A percentile compares a stretch with the other conserved stretches of the same genome.
Conservation (phyloP, 257 asterid species). For the Petunia secreta region DNA sequence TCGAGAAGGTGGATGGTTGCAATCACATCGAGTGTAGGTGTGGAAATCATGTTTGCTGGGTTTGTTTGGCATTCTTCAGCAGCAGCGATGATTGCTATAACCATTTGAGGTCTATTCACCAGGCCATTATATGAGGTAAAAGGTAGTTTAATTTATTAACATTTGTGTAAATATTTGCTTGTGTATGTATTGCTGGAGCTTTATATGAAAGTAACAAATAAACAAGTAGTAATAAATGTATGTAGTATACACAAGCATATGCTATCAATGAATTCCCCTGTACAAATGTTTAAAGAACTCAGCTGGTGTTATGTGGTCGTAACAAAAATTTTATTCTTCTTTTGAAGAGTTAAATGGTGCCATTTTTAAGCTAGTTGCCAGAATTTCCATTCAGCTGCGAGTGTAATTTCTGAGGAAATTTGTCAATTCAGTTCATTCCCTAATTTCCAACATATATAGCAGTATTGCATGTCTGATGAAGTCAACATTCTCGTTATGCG, state of each 20-base stretch:
- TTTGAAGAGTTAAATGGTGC: not conserved
- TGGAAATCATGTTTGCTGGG: conserved; percentile 90
- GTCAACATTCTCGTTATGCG: too few species aligned
- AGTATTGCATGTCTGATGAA: too few species aligned
- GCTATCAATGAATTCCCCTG: not conserved
- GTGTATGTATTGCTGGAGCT: not conserved
- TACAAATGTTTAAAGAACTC: not conserved
- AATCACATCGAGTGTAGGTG: conserved; percentile 79
- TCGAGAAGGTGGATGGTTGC: conserved; percentile 96
- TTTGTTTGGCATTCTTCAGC: conserved; percentile 57
- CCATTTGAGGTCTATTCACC: conserved; percentile 73
- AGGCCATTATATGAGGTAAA: conserved; percentile 39
- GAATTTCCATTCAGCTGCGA: too few species aligned
- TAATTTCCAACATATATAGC: not conserved
- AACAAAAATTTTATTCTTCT: not conserved
- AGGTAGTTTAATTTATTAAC: not conserved
- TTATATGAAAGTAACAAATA: not conserved
- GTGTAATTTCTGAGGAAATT: too few species aligned
- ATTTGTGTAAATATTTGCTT: not conserved
- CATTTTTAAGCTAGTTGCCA: not conserved
- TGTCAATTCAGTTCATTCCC: not conserved
- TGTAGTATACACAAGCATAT: not conserved
- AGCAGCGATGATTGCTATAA: conserved; percentile 65
- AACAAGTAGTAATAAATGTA: not conserved
- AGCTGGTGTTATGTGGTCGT: not conserved